Conservation (phyloP, 805 yeast genomes). For the Candida nanaspora region DNA sequence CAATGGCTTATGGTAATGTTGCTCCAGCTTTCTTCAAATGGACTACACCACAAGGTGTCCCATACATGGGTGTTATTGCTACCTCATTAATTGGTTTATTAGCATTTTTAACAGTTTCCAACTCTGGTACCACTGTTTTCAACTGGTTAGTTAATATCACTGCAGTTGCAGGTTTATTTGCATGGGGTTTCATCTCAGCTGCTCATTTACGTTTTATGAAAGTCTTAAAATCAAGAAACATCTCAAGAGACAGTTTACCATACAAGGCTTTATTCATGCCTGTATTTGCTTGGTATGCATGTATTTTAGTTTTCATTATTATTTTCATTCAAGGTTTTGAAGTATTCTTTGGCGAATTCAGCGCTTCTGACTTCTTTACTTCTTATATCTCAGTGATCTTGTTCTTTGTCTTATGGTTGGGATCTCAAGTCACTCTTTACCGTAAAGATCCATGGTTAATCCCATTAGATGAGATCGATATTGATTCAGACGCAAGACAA, state of each 20-base stretch:
- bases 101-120: constrained; percentile 51
- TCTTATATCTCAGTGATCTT: constrained; percentile 64
- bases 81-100: constrained; percentile 59
- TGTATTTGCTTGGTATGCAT: constrained; percentile 55
- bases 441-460: constrained; percentile 41
- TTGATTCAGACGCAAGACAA: constrained; percentile 6
- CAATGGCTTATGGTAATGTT: constrained; percentile 51
- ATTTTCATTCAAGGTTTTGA: constrained; percentile 67
- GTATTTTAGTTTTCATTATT: constrained; percentile 45
- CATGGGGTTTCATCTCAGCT: constrained; percentile 61
- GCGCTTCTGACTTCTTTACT: constrained; percentile 54
- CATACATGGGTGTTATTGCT: constrained; percentile 46
- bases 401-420: constrained; percentile 47
- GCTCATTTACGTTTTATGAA: constrained; percentile 67
- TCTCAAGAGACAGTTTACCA: constrained; percentile 63
- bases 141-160: constrained; percentile 69
- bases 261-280: constrained; percentile 73
- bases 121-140: constrained; percentile 51
- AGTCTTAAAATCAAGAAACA: constrained; percentile 54
- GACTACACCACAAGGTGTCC: constrained; percentile 55
- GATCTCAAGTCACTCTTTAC: constrained; percentile 40
- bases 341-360: constrained; percentile 45
- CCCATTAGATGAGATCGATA: constrained; percentile 54
- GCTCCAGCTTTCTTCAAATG: constrained; percentile 47
- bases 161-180: constrained; percentile 69